These are phyloP conservation scores for Botryotinia globosa DNA, from an alignment of 2,329 filamentous ascomycete genomes.

Conservation along the genomic window DNA sequence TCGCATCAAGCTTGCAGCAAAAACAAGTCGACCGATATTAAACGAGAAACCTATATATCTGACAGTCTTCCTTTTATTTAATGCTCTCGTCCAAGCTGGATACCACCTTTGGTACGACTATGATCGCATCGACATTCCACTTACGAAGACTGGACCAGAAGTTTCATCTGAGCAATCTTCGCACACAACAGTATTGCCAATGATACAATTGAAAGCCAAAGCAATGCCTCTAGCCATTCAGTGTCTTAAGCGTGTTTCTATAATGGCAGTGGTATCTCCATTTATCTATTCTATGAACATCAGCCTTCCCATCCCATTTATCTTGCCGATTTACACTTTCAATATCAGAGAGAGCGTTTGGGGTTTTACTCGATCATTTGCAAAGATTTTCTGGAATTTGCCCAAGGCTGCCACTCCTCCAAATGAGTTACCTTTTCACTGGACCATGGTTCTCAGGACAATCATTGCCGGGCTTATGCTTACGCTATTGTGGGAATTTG, in stretches of 20 bases:
- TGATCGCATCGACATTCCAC: conserved; percentile 54
- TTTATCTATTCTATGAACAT: conserved; percentile 43
- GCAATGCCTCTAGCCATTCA: conserved; percentile 39
- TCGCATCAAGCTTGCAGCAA: conserved; percentile 69
- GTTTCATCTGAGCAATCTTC: conserved; percentile 40
- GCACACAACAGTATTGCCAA: conserved; percentile 40
- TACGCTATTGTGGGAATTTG: conserved; percentile 70
- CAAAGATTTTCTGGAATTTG: conserved; percentile 72
- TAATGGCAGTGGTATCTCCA: conserved; percentile 43
- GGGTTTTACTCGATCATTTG: conserved; percentile 66
- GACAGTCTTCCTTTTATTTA: conserved; percentile 63
- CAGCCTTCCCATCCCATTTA: conserved; percentile 40
- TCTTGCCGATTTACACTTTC: conserved; percentile 52
- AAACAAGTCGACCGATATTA: conserved; percentile 68
- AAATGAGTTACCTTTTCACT: conserved; percentile 54
- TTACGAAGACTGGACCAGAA: conserved; percentile 39
- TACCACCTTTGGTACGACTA: conserved; percentile 71
- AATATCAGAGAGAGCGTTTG: conserved; percentile 64
- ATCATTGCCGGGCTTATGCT: conserved; percentile 64
- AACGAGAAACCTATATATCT: conserved; percentile 88
- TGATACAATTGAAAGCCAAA: conserved; percentile 41
- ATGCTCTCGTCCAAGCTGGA: conserved; percentile 67
- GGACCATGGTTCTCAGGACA: conserved; percentile 55
- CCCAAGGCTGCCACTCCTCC: conserved; percentile 67
- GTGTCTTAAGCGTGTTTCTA: conserved; percentile 37